phyloP scores from a whole-genome alignment of 768 basidiomycete species.

The Lyophyllum shimeji region DNA sequence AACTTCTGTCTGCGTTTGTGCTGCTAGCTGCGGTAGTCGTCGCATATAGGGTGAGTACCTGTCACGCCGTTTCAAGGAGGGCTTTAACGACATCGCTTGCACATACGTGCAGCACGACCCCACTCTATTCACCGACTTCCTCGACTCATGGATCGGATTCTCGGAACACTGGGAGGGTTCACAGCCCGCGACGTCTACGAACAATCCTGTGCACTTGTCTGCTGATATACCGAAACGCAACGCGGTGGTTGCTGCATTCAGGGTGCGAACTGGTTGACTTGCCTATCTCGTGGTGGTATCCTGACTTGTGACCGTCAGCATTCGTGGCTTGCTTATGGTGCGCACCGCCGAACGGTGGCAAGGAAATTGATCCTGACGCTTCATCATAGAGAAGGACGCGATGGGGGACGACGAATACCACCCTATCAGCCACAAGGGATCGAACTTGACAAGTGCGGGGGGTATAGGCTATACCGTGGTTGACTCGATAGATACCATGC shows the following conservation, averaged over 20 bases:
- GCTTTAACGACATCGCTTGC: neutral
- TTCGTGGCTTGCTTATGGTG: constrained; percentile 86
- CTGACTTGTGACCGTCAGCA: constrained; percentile 45
- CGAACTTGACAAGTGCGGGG: constrained; percentile 75
- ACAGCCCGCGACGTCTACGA: constrained; percentile 14
- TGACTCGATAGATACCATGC: constrained; percentile 85
- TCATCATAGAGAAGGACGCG: constrained; percentile 71
- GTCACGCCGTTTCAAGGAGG: neutral
- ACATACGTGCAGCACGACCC: constrained; percentile 12
- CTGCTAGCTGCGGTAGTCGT: constrained; percentile 10
- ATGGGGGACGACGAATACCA: constrained; percentile 94
- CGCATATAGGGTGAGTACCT: constrained; percentile 11
- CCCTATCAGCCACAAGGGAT: constrained; percentile 71
- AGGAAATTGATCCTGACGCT: constrained; percentile 1
- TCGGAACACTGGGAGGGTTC: constrained; percentile 36
- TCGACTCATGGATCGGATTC: constrained; percentile 40
- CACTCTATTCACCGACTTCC: constrained; percentile 20
- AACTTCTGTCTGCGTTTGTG: constrained; percentile 5
- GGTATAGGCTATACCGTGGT: constrained; percentile 89
- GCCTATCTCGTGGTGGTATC: neutral
- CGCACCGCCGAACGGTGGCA: constrained; percentile 6
- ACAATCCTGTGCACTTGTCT: constrained; percentile 23
- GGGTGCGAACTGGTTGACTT: constrained; percentile 41
- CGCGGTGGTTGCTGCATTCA: constrained; percentile 78
- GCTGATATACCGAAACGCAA: constrained; percentile 66